These are phyloP conservation scores for Aspergillus viridinutans DNA, from an alignment of 2,329 filamentous ascomycete genomes.

Conservation along the genomic window DNA sequence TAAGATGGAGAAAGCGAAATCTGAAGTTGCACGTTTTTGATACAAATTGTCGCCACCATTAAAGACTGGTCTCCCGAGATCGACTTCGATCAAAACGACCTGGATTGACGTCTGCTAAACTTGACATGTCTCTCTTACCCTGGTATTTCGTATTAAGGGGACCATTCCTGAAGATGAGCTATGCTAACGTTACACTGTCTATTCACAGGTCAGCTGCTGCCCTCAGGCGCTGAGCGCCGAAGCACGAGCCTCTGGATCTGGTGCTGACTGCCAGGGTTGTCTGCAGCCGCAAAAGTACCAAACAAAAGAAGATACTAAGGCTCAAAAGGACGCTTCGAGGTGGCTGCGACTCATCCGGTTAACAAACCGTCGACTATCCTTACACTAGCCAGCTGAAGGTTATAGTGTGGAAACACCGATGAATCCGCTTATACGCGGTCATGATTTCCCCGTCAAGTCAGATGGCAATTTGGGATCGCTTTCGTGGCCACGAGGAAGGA, in stretches of 20 bases:
- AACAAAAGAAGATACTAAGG: background rate
- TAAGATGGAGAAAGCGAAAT: too few species aligned
- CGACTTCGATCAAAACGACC: too few species aligned
- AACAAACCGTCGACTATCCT: background rate
- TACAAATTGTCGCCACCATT: too few species aligned
- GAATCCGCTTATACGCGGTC: background rate
- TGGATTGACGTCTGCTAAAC: background rate
- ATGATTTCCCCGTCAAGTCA: background rate
- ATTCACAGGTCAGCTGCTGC: background rate
- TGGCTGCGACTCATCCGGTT: background rate
- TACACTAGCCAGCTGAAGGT: background rate
- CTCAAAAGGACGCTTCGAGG: background rate
- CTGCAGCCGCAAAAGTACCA: background rate
- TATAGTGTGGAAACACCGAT: background rate
- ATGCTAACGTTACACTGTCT: background rate
- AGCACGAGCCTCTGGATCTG: background rate
- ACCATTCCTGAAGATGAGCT: background rate
- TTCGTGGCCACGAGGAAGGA: background rate
- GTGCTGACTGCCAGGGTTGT: background rate
- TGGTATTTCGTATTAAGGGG: background rate
- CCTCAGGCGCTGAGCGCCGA: background rate
- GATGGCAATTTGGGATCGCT: background rate
- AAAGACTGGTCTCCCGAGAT: too few species aligned
- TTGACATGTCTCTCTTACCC: background rate
- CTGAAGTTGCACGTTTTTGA: too few species aligned